Conservation (phyloP, 1,139 yeast genomes). For the Candida sp. region DNA sequence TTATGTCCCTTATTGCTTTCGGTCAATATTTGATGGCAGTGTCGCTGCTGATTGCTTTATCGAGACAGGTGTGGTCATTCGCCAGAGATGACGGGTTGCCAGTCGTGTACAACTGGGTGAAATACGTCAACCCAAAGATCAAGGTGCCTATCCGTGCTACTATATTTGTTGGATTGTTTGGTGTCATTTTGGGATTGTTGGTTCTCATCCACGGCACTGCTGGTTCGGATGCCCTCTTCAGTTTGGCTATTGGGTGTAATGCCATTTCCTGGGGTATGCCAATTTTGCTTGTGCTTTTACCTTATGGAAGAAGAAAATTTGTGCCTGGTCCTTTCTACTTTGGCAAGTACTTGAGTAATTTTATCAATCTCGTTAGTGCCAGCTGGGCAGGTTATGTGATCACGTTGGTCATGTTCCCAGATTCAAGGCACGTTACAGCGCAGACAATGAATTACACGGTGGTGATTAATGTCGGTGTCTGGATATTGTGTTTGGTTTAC, state of each 20-base stretch:
- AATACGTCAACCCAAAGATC: slow-evolving; percentile 53
- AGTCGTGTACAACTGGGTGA: slow-evolving; percentile 44
- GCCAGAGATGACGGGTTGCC: slow-evolving; percentile 50
- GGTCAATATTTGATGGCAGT: slow-evolving; percentile 72
- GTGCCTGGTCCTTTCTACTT: slow-evolving; percentile 68
- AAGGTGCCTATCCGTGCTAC: slow-evolving; percentile 69
- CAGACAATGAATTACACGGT: slow-evolving; percentile 41
- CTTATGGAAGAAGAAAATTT: slow-evolving; percentile 48
- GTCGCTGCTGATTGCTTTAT: slow-evolving; percentile 38
- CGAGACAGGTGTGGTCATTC: slow-evolving; percentile 43
- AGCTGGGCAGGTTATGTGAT: slow-evolving; percentile 35
- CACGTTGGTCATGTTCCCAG: slow-evolving; percentile 44
- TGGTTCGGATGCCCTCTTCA: slow-evolving; percentile 54
- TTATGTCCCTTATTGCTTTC: slow-evolving; percentile 61
- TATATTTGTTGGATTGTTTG: slow-evolving; percentile 51
- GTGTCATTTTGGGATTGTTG: slow-evolving; percentile 57
- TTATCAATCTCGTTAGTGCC: slow-evolving; percentile 26
- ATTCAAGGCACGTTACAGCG: slow-evolving; percentile 26
- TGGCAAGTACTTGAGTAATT: slow-evolving; percentile 51
- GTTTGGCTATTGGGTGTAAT: slow-evolving; percentile 53
- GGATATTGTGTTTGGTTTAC: slow-evolving; percentile 31
- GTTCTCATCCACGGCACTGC: slow-evolving; percentile 63
- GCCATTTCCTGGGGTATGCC: slow-evolving; percentile 47
- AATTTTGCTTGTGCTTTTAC: slow-evolving; percentile 29
- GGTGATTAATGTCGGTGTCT: slow-evolving; percentile 40